Conservation (phyloP, 2,329 filamentous ascomycete species). For the Colletotrichum acutatum region DNA sequence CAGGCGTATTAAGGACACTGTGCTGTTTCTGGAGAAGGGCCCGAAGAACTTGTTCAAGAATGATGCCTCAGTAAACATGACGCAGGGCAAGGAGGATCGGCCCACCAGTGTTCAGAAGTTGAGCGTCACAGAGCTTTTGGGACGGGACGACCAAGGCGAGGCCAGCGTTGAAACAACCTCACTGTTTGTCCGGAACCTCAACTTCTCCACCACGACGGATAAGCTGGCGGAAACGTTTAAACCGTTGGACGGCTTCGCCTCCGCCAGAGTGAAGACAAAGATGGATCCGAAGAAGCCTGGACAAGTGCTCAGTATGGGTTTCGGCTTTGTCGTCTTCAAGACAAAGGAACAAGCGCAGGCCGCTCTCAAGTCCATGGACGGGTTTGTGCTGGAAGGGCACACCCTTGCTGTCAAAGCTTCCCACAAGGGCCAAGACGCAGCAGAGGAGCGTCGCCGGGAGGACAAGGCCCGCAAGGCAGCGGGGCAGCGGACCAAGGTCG, state of each 20-base stretch:
- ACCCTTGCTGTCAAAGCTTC: slow-evolving; percentile 86
- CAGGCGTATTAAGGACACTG: slow-evolving; percentile 88
- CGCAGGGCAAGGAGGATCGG: slow-evolving; percentile 46
- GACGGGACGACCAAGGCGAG: slow-evolving; percentile 63
- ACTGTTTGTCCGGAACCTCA: slow-evolving; percentile 92
- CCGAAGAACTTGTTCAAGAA: slow-evolving; percentile 80
- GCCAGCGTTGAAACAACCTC: slow-evolving; percentile 77
- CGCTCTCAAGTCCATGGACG: slow-evolving; percentile 88
- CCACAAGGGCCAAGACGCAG: slow-evolving; percentile 87
- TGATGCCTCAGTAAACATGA: slow-evolving; percentile 40
- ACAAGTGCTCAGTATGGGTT: slow-evolving; percentile 94
- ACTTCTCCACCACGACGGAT: slow-evolving; percentile 86
- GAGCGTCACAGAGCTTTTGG: slow-evolving; percentile 76
- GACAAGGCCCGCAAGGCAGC: slow-evolving; percentile 85
- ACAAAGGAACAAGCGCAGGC: slow-evolving; percentile 81
- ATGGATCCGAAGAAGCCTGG: slow-evolving; percentile 90
- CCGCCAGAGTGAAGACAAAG: slow-evolving; percentile 92
- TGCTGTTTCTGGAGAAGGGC: slow-evolving; percentile 93
- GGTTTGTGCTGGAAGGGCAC: slow-evolving; percentile 87
- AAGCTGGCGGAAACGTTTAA: slow-evolving; percentile 82
- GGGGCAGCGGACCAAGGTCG: slow-evolving; percentile 85
- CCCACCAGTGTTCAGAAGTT: slow-evolving; percentile 66
- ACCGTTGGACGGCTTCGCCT: slow-evolving; percentile 87
- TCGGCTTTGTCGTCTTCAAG: slow-evolving; percentile 92
- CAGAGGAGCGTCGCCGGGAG: slow-evolving; percentile 84